Percentiles rank a stretch among this genome's conserved stretches.
Conservation (phyloP, 2,329 filamentous ascomycete genomes). For the Bipolaris bicolor region DNA sequence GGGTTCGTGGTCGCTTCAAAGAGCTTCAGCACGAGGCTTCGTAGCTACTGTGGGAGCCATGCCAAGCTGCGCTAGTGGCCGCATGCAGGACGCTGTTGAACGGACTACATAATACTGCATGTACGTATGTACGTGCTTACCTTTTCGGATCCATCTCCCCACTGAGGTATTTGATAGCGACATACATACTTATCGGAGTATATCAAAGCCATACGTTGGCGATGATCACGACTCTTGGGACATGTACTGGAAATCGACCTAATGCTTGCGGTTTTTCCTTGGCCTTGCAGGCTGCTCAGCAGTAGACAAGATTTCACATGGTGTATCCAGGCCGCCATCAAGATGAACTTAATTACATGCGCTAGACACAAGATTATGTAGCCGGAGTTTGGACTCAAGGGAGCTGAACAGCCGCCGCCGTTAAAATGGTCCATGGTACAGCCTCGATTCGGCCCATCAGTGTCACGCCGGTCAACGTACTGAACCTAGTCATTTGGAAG, state of each 20-base stretch:
- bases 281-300: not conserved
- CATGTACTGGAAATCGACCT: not conserved
- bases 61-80: slow-evolving; percentile 20
- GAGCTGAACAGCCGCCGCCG: no score
- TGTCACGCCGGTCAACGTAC: not conserved
- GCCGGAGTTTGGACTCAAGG: not conserved
- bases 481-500: not conserved
- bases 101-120: not conserved
- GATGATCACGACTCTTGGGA: not conserved
- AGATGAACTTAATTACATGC: not conserved
- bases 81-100: slow-evolving; percentile 3
- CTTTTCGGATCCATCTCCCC: not conserved
- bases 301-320: not conserved
- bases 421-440: not conserved
- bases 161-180: not conserved
- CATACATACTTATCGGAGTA: not conserved
- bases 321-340: not conserved
- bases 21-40: slow-evolving; percentile 14
- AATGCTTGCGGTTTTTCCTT: not conserved
- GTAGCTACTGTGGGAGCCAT: slow-evolving; percentile 8
- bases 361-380: not conserved
- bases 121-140: not conserved
- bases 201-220: no score
- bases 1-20: slow-evolving; percentile 15
- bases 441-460: not conserved